These are phyloP conservation scores for Vachellia collinsii DNA, from an alignment of 306 rosid genomes.

Conservation along the genomic window DNA sequence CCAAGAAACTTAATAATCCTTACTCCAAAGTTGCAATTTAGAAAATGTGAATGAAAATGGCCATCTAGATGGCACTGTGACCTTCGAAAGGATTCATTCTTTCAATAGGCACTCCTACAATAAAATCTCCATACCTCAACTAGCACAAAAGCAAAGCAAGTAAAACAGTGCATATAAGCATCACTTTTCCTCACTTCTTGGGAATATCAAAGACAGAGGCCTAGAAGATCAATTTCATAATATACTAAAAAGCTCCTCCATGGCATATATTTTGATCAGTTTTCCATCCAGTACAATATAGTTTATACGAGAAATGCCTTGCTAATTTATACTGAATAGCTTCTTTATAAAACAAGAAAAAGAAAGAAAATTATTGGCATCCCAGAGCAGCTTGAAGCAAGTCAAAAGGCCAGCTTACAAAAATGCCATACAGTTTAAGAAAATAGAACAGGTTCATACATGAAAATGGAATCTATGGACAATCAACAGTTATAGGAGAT, in stretches of 20 bases:
- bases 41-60: neutral
- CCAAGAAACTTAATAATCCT: neutral
- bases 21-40: neutral
- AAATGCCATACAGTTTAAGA: conserved; percentile 11
- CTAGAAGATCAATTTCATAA: neutral
- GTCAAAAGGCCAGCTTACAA: neutral
- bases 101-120: neutral
- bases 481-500: neutral
- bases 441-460: conserved; percentile 18
- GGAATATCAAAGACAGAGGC: conserved; percentile 1
- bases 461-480: conserved; percentile 19
- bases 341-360: neutral
- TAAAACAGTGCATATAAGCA: neutral
- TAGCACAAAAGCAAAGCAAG: neutral
- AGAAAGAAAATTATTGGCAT: conserved; percentile 1
- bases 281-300: neutral
- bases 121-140: neutral
- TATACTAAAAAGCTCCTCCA: neutral
- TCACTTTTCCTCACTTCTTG: neutral
- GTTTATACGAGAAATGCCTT: neutral
- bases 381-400: neutral
- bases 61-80: neutral
- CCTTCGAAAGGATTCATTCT: neutral
- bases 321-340: neutral
- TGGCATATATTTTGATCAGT: neutral